Evolutionary conservation across 2,329 filamentous ascomycete species (phyloP).

Genomic region (Periglandula ipomoeae): DNA sequence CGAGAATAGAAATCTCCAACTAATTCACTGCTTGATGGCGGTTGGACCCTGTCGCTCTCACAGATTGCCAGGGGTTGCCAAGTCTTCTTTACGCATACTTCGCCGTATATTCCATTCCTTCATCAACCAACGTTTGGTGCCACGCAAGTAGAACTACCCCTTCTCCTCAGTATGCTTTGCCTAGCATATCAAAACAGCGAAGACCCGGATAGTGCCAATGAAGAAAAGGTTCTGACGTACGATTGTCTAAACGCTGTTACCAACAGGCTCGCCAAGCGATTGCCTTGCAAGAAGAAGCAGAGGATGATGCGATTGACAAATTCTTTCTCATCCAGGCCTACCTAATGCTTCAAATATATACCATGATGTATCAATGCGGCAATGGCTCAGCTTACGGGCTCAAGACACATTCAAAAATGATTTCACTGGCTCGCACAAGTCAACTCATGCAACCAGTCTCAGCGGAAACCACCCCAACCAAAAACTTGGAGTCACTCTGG

Average conservation of each 20-base stretch:
- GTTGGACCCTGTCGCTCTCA: constrained; percentile 21
- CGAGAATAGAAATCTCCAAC: too few species aligned
- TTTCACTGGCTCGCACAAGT: constrained; percentile 25
- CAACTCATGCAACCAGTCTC: constrained; percentile 25
- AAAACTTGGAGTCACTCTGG: constrained; percentile 30
- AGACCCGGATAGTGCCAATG: constrained; percentile 22
- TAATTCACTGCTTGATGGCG: too few species aligned
- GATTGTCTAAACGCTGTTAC: constrained; percentile 24
- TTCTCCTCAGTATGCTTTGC: constrained; percentile 27
- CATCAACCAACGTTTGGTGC: constrained; percentile 26
- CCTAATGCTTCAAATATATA: constrained; percentile 29
- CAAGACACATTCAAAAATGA: constrained; percentile 30
- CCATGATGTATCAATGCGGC: constrained; percentile 34
- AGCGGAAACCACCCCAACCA: constrained; percentile 13
- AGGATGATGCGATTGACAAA: constrained; percentile 11
- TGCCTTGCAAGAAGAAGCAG: constrained; percentile 13
- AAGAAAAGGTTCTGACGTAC: constrained; percentile 16
- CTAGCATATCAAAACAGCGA: constrained; percentile 29
- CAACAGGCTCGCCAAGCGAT: constrained; percentile 19
- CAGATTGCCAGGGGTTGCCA: constrained; percentile 23
- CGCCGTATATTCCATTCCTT: constrained; percentile 28
- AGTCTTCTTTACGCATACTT: constrained; percentile 27
- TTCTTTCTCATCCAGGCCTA: constrained; percentile 27
- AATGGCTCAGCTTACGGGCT: constrained; percentile 24
- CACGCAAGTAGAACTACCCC: constrained; percentile 12